Evolutionary conservation across 345 rosid species (phyloP).

Genomic region (Citrus reticulata): DNA sequence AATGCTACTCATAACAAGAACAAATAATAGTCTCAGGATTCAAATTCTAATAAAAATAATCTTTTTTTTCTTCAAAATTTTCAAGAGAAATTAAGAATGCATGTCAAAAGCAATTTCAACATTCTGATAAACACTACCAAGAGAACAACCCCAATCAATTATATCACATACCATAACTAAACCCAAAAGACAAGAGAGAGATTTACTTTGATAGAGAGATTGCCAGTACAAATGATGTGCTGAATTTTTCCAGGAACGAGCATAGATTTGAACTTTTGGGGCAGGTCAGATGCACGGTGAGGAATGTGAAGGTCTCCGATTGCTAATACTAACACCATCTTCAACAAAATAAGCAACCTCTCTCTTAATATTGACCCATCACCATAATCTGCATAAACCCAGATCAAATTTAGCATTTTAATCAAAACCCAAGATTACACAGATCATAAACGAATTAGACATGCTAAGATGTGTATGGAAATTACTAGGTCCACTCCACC

Average conservation of each 20-base stretch:
- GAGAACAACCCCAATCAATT: neutral
- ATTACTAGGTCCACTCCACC: neutral
- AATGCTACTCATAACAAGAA: neutral
- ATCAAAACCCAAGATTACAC: neutral
- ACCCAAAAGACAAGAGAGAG: neutral
- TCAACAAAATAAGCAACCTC: neutral
- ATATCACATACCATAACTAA: neutral
- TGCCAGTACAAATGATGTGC: slow-evolving; percentile 41
- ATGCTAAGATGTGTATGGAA: neutral
- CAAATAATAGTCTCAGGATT: neutral
- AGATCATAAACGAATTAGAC: neutral
- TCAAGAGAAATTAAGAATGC: neutral
- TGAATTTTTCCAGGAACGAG: slow-evolving; percentile 46
- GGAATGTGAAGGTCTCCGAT: slow-evolving; percentile 39
- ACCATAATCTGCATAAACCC: slow-evolving; percentile 11
- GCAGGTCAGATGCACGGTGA: slow-evolving; percentile 41
- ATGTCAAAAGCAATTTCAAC: neutral
- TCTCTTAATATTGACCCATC: neutral
- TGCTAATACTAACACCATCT: slow-evolving; percentile 25
- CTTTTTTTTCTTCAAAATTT: neutral
- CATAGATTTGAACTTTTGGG: slow-evolving; percentile 42
- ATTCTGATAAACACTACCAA: neutral
- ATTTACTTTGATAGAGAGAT: slow-evolving; percentile 36
- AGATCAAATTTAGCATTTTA: neutral
- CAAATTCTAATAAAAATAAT: neutral